phyloP scores from a whole-genome alignment of 305 asterid genomes.

The Fraxinus latifolia region DNA sequence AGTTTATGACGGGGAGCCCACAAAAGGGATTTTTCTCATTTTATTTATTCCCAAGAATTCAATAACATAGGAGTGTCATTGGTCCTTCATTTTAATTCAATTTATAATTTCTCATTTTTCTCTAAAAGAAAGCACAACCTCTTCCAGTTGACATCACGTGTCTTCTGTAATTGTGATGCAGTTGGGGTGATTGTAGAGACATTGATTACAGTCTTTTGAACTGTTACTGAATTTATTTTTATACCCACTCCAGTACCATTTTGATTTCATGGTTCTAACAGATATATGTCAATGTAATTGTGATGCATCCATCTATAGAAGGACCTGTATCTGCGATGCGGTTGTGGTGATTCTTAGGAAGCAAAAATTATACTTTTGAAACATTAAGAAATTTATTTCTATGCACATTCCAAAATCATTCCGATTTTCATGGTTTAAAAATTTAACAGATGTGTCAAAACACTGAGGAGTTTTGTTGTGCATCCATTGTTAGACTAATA shows the following conservation, averaged over 20 bases:
- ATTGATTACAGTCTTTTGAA: background rate
- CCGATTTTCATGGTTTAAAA: background rate
- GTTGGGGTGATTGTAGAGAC: background rate
- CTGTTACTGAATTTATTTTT: background rate
- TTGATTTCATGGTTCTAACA: background rate
- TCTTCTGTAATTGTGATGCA: background rate
- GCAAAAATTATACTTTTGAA: background rate
- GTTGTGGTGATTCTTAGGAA: background rate
- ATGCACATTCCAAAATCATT: background rate
- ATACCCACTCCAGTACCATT: background rate
- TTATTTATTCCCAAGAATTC: background rate
- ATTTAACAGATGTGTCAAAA: background rate
- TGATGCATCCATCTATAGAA: background rate
- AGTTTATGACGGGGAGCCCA: background rate
- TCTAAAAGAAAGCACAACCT: slow-evolving; percentile 6
- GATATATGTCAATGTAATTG: background rate
- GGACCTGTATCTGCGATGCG: background rate
- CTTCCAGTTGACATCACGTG: background rate
- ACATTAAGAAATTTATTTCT: background rate
- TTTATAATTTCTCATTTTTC: background rate
- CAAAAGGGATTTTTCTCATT: background rate
- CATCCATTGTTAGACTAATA: background rate
- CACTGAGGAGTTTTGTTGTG: background rate
- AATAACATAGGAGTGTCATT: background rate
- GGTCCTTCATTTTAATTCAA: background rate